Evolutionary conservation across 2,329 filamentous ascomycete genomes (phyloP), one percentile per base, ranked within the genome.

Genomic region (Neoarthrinium moseri): DNA sequence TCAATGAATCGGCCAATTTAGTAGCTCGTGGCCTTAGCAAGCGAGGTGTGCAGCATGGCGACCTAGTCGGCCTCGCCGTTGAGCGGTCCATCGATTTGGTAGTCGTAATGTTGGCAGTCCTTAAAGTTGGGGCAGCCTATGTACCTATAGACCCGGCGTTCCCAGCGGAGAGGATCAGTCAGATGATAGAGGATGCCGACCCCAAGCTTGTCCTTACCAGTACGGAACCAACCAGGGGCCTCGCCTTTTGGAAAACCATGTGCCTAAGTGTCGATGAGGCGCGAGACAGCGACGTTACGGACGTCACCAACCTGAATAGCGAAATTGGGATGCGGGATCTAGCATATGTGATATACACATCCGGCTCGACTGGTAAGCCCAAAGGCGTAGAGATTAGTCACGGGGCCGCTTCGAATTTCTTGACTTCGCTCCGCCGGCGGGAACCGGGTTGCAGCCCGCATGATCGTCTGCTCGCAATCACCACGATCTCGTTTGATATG

Each of bases 321-420:
- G 23, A 30, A 24, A 43, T 53, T 13, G 47, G 39, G 32, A 55
- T 35, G n/a, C 43, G 51, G 8, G 55, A 59, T 51, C 49, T 62
- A 4, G 58, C 57, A 7, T 63, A 62, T 51, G 51, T 69, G 11
- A 58, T 69, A 26, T 71, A 63, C 51, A 56, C 55, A 24, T 53
- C 58, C 34, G 50, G 60, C 15, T 52, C 54, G 18, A 59, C 63
- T 34, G 52, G 60, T 27, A 53, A 32, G 3, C 70, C 71, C 2
- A 73, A 73, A 47, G 70, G 70, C 4, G 64, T 72, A 18, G 52
- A 66, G 22, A 48, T 70, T 23, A 59, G 47, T 26, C 51, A 56
- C 32, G 48, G 48, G 12, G 49, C 27, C 17, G 26, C 57, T 7
- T 33, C 49, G 6, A 57, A 56, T 21, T 43, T 59, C 11, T 48